Percentiles rank a stretch among this genome's conserved stretches.
These are phyloP conservation scores for Poterioochromonas sp. DNA, from an alignment of 352 stramenopile genomes.

Conservation along the genomic window DNA sequence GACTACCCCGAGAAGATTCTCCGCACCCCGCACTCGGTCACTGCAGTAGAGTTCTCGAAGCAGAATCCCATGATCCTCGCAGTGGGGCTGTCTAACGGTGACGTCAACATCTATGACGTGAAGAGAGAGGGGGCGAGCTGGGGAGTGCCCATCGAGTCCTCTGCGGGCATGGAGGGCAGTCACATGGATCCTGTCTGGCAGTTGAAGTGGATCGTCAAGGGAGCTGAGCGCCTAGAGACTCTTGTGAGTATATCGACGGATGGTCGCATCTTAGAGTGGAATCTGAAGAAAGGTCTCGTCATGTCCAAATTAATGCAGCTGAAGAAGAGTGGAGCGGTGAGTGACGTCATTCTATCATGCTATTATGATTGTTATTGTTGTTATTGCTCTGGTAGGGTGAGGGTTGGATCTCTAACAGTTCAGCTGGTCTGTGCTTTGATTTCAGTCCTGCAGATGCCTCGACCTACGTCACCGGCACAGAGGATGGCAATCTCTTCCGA, in stretches of 20 bases:
- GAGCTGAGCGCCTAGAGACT: conserved; percentile 62
- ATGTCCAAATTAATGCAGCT: conserved; percentile 76
- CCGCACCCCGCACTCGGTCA: conserved; percentile 57
- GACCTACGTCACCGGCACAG: conserved; percentile 76
- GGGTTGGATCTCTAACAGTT: neutral
- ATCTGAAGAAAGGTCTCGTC: conserved; percentile 76
- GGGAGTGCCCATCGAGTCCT: conserved; percentile 42
- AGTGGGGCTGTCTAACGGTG: conserved; percentile 72
- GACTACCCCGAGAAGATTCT: conserved; percentile 78
- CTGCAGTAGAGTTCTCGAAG: conserved; percentile 73
- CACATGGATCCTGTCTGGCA: conserved; percentile 79
- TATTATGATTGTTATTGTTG: neutral
- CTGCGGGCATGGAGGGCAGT: conserved; percentile 47
- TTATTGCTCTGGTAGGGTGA: neutral
- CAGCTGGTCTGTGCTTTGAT: conserved; percentile 56
- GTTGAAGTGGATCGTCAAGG: conserved; percentile 78
- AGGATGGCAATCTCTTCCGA: conserved; percentile 79
- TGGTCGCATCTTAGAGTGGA: conserved; percentile 79
- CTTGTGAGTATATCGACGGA: conserved; percentile 79
- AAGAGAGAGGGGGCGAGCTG: conserved; percentile 48
- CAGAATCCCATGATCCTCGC: conserved; percentile 72
- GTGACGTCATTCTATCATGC: neutral
- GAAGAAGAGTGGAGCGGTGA: conserved; percentile 50
- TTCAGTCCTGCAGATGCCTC: conserved; percentile 65
- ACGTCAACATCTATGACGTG: conserved; percentile 78